A percentile compares a stretch with the other conserved stretches of the same genome.
Conservation (phyloP, 495 filamentous ascomycete species). For the Neurospora intermedia region DNA sequence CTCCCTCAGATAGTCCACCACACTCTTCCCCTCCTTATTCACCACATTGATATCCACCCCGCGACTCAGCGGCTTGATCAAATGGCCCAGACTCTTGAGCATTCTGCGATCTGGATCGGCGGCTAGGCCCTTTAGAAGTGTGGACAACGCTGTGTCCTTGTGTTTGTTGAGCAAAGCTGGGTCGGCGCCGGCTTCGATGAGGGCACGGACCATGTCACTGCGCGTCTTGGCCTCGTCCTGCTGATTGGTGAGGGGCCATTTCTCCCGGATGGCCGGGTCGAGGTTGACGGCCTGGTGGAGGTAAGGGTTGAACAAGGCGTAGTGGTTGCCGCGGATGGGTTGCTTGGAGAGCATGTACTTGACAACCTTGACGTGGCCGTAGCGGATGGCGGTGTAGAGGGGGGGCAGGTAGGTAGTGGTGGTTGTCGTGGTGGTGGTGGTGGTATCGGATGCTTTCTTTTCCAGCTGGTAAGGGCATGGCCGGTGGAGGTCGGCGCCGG, state of each 20-base stretch:
- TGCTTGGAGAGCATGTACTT: conserved; percentile 1
- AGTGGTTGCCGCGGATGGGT: conserved; percentile 1
- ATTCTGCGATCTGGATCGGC: neutral
- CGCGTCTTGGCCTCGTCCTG: neutral
- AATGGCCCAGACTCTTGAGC: neutral
- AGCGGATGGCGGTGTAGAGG: neutral
- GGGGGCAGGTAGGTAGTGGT: too few relatives aligned
- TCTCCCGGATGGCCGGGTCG: neutral
- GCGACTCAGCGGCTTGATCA: neutral
- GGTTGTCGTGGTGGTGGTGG: neutral
- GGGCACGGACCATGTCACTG: neutral
- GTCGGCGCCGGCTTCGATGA: conserved; percentile 4
- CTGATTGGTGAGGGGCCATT: neutral
- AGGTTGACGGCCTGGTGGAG: conserved; percentile 1
- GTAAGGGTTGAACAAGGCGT: neutral
- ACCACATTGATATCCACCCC: neutral
- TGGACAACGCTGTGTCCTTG: neutral
- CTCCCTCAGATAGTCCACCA: neutral
- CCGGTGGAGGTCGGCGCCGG: neutral
- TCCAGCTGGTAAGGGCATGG: neutral
- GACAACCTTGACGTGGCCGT: neutral
- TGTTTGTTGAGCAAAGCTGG: neutral
- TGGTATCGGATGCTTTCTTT: neutral
- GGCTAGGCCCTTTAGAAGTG: neutral
- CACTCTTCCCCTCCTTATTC: neutral